These are phyloP conservation scores for Cystobasidiaceae sp. DNA, from an alignment of 1,284 basidiomycete genomes.

Conservation along the genomic window DNA sequence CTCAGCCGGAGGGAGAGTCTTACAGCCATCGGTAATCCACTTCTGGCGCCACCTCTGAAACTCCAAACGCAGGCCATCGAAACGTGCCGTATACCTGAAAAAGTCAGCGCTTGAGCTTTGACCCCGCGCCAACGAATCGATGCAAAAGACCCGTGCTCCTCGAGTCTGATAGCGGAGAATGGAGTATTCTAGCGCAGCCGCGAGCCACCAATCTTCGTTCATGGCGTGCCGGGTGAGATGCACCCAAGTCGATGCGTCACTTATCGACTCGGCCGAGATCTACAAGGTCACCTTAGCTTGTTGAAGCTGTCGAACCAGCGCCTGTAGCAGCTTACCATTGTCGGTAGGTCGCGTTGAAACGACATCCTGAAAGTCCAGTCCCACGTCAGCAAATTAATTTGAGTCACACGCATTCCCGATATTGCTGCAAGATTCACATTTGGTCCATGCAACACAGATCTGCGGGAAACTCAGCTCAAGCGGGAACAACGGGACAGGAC, in stretches of 20 bases:
- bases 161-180: background rate
- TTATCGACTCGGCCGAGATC: background rate
- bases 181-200: slow-evolving; percentile 18
- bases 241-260: slow-evolving; percentile 1
- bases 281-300: background rate
- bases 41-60: slow-evolving; percentile 7
- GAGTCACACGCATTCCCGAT: too few species aligned
- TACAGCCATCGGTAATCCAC: slow-evolving; percentile 10
- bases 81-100: slow-evolving; percentile 4
- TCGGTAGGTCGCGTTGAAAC: slow-evolving; percentile 5
- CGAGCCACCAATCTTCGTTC: slow-evolving; percentile 20
- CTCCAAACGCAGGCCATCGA: background rate
- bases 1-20: too few species aligned
- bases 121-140: slow-evolving; percentile 2
- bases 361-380: slow-evolving; percentile 13
- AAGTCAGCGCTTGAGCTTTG: slow-evolving; percentile 13
- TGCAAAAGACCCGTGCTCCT: slow-evolving; percentile 6
- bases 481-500: background rate
- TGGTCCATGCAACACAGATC: slow-evolving; percentile 18
- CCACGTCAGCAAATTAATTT: too few species aligned
- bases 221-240: background rate
- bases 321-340: background rate
- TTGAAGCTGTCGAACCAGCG: background rate
- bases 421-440: too few species aligned
- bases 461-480: background rate